A percentile compares a stretch with the other conserved stretches of the same genome.
Evolutionary conservation across 2,329 filamentous ascomycete genomes (phyloP).

Genomic region (Pseudogymnoascus sp.): DNA sequence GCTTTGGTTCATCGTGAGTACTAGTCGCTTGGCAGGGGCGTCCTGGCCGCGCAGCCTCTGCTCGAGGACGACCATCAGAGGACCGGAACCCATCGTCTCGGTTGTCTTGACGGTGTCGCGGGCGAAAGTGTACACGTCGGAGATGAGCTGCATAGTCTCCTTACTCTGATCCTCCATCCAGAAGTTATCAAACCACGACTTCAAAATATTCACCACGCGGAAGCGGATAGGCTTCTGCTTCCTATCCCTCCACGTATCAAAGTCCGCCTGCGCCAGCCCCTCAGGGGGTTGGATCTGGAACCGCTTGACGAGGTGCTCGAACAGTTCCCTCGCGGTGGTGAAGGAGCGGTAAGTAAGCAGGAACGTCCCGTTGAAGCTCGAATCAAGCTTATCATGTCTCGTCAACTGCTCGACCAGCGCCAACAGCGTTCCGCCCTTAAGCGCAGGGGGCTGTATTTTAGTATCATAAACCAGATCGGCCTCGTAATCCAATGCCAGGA

Average conservation of each 20-base stretch:
- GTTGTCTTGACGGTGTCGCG: constrained; percentile 88
- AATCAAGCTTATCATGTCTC: constrained; percentile 89
- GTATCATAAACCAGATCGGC: constrained; percentile 82
- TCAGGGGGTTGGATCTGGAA: constrained; percentile 90
- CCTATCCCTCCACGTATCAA: constrained; percentile 80
- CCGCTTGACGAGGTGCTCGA: constrained; percentile 83
- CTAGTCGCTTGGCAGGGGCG: constrained; percentile 73
- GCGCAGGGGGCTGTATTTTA: constrained; percentile 65
- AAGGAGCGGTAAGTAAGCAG: constrained; percentile 95
- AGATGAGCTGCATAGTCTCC: constrained; percentile 74
- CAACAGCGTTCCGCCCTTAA: constrained; percentile 83
- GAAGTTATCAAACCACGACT: constrained; percentile 97
- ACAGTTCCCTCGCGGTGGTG: constrained; percentile 81
- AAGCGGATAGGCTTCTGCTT: constrained; percentile 97
- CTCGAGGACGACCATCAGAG: constrained; percentile 79
- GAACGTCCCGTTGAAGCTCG: constrained; percentile 96
- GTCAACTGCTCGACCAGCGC: constrained; percentile 93
- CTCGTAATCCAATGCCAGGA: constrained; percentile 78
- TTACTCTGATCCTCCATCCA: constrained; percentile 96
- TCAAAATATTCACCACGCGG: constrained; percentile 93
- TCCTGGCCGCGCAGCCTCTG: constrained; percentile 85
- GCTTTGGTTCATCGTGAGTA: constrained; percentile 76
- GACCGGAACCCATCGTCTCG: constrained; percentile 80
- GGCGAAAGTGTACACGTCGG: constrained; percentile 83
- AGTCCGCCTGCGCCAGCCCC: constrained; percentile 66